phyloP scores from a whole-genome alignment of 2,329 filamentous ascomycete genomes.

The Aspergillus proliferans region DNA sequence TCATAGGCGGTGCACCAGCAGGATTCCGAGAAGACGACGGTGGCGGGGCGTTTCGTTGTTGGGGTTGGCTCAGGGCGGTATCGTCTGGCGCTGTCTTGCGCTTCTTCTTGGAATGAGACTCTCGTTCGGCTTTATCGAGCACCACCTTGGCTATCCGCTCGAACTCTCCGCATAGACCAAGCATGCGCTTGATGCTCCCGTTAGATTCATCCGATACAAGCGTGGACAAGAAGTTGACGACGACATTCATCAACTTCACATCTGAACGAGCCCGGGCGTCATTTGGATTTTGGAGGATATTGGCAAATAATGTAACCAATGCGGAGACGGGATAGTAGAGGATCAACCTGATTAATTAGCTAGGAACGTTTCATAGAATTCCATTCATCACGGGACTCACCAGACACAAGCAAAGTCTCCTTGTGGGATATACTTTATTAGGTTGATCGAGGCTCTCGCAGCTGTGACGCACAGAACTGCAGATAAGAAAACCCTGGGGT shows the following conservation, averaged over 20 bases:
- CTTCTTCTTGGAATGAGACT: slow-evolving; percentile 73
- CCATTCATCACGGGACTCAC: slow-evolving; percentile 48
- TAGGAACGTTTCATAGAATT: slow-evolving; percentile 3
- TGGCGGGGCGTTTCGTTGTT: slow-evolving; percentile 6
- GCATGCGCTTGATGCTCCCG: slow-evolving; percentile 86
- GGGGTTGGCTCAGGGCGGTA: slow-evolving; percentile 11
- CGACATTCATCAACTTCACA: slow-evolving; percentile 81
- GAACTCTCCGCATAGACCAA: slow-evolving; percentile 91
- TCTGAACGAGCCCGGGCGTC: slow-evolving; percentile 84
- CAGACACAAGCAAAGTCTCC: slow-evolving; percentile 93
- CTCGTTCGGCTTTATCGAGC: slow-evolving; percentile 84
- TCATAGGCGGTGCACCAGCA: slow-evolving; percentile 12
- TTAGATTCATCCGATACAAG: slow-evolving; percentile 85
- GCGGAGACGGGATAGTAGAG: slow-evolving; percentile 95
- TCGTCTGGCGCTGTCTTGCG: slow-evolving; percentile 64
- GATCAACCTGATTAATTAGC: slow-evolving; percentile 57
- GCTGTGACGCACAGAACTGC: slow-evolving; percentile 89
- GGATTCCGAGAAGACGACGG: slow-evolving; percentile 22
- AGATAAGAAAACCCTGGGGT: slow-evolving; percentile 89
- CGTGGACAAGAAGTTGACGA: slow-evolving; percentile 86
- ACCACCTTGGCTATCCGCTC: slow-evolving; percentile 87
- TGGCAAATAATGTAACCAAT: slow-evolving; percentile 89
- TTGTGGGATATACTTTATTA: slow-evolving; percentile 93
- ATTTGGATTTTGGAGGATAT: slow-evolving; percentile 90
- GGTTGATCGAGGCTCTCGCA: slow-evolving; percentile 82